phyloP scores from a whole-genome alignment of 164 flowering plant species.

The Chloranthus sessilifolius region DNA sequence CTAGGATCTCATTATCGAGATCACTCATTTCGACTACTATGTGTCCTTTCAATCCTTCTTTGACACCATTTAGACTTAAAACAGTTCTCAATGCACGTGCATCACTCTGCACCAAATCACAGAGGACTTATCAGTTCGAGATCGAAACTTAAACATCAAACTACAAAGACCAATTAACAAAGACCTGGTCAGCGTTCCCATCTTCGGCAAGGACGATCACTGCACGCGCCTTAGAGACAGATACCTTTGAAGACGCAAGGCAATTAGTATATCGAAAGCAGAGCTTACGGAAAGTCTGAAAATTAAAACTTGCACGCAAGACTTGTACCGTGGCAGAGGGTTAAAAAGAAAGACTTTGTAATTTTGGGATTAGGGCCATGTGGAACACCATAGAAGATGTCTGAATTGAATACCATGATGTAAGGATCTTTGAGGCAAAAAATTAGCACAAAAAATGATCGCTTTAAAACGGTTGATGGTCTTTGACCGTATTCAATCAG shows the following conservation, averaged over 20 bases:
- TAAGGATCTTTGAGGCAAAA: no score
- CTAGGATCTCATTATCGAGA: conserved; percentile 82
- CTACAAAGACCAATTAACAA: background rate
- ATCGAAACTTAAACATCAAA: background rate
- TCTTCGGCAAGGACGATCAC: conserved; percentile 76
- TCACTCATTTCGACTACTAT: conserved; percentile 87
- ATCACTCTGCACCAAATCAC: conserved; percentile 52
- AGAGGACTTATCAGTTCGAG: background rate
- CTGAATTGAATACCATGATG: no score
- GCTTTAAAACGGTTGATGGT: no score
- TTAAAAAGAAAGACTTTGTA: no score
- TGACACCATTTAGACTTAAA: conserved; percentile 72
- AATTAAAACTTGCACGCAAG: background rate
- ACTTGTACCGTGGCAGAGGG: no score
- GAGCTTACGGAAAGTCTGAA: background rate
- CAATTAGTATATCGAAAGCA: background rate
- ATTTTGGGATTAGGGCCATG: no score
- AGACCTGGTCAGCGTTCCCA: conserved; percentile 89
- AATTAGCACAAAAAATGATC: no score
- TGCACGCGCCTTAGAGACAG: conserved; percentile 88
- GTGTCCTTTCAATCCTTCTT: conserved; percentile 77
- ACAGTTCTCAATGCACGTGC: conserved; percentile 85
- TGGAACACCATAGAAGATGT: no score
- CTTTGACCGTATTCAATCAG: no score
- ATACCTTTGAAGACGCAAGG: conserved; percentile 38